Evolutionary conservation across 805 yeast species (phyloP), one percentile per base, ranked within the genome.

Genomic region (Vanderwaltozyma tropicalis): DNA sequence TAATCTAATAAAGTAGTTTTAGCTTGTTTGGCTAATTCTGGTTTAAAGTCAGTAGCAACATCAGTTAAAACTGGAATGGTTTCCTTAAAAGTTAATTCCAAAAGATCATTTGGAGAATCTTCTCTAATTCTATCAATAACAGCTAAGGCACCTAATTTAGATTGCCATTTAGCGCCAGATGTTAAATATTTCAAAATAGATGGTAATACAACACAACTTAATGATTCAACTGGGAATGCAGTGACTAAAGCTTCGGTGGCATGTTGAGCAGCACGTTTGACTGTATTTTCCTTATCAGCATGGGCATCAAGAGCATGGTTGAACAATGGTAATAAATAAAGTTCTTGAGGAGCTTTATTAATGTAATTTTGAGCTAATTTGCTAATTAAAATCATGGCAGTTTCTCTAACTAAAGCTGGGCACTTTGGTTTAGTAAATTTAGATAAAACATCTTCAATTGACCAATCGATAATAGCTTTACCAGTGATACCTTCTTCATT

Each of bases 21-120:
- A 48, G 96, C 97, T 41, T 76, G 85, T 50, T 81, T 78, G 20
- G 96, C 87, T 40, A 92, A 71, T 64, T 89, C 98, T 2, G 96
- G 96, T 68, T 89, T 89, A 73, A 92, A 86, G 60, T 89, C 98
- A 40, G 94, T 89, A 46, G 95, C 76, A 65, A 80, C 73, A 62
- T 85, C 94, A 25, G 95, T 85, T 52, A 89, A 70, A 9, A 82
- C 72, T 28, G 98, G 97, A 25, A 89, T 76, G 4, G 85, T 73
- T 39, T 72, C 74, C 43, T 78, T 77, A 61, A 89, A 89, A 49
- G 79, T 77, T 55, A 79, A 59, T 63, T 89, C 96, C 48, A 89
- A 67, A 51, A 84, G 70, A 64, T 92, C 97, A 28, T 80, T 75
- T 40, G 96, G 92, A 31, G 81, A 77, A 35, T 82, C 86, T 44